A percentile compares a stretch with the other conserved stretches of the same genome.
Conservation (phyloP, 768 basidiomycete genomes). For the Rhodotorula graminis region DNA sequence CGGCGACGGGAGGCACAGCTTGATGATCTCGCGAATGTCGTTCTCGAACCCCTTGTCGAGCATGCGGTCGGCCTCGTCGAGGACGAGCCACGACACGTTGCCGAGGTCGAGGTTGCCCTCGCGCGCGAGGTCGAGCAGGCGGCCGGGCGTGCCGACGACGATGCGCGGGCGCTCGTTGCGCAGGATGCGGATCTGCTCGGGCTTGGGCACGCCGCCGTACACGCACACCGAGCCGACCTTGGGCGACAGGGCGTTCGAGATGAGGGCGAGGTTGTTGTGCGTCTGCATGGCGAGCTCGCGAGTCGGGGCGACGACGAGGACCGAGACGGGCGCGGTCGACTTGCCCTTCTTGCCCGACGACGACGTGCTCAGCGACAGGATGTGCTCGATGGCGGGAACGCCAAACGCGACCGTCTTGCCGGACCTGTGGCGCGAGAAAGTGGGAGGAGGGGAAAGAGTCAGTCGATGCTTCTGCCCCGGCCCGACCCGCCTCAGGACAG, state of each 20-base stretch:
- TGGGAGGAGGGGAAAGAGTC: constrained; percentile 8
- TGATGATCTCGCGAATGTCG: constrained; percentile 87
- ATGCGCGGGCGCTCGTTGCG: constrained; percentile 58
- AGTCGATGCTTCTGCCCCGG: neutral
- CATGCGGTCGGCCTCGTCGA: constrained; percentile 98
- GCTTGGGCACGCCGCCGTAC: constrained; percentile 92
- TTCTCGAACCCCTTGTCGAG: constrained; percentile 98
- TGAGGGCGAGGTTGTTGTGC: constrained; percentile 68
- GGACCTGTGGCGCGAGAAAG: constrained; percentile 19
- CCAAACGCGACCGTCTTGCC: constrained; percentile 97
- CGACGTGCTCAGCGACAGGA: constrained; percentile 47
- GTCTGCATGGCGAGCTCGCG: constrained; percentile 95
- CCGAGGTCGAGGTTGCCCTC: constrained; percentile 80
- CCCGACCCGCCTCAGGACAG: too few species aligned
- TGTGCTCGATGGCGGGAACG: constrained; percentile 69
- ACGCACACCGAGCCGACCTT: constrained; percentile 77
- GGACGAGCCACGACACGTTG: constrained; percentile 79
- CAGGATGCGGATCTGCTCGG: constrained; percentile 61
- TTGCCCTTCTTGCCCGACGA: constrained; percentile 43
- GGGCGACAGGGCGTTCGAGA: constrained; percentile 62
- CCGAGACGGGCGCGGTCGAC: constrained; percentile 43
- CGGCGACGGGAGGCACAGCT: constrained; percentile 55
- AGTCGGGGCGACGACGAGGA: constrained; percentile 86
- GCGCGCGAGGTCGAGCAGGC: constrained; percentile 84
- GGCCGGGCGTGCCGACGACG: constrained; percentile 91